phyloP scores from a whole-genome alignment of 495 filamentous ascomycete species.

The Aspergillus wentii region DNA sequence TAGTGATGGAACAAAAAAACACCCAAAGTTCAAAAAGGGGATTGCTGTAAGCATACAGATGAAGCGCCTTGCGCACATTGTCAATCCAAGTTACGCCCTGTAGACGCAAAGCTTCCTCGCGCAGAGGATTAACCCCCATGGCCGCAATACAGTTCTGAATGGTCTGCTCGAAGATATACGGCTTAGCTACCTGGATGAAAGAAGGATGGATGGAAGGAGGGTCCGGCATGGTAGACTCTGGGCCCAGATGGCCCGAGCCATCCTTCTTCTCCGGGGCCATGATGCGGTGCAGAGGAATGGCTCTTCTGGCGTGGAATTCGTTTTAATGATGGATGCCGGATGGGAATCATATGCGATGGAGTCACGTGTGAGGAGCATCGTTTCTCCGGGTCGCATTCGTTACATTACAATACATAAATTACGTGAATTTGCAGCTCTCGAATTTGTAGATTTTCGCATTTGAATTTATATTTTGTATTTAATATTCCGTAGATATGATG shows the following conservation, averaged over 20 bases:
- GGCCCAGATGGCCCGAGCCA: slow-evolving; percentile 8
- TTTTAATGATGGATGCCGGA: background rate
- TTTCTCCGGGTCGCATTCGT: slow-evolving; percentile 5
- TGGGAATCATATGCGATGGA: slow-evolving; percentile 1
- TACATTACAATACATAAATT: too few species aligned
- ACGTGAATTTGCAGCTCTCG: too few species aligned
- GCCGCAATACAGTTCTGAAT: slow-evolving; percentile 53
- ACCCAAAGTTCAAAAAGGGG: background rate
- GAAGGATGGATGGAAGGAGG: slow-evolving; percentile 59
- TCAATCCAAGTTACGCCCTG: slow-evolving; percentile 81
- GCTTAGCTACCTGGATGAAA: slow-evolving; percentile 65
- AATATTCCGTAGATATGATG: too few species aligned
- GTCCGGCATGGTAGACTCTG: slow-evolving; percentile 16
- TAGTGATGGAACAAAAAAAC: too few species aligned
- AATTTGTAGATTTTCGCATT: too few species aligned
- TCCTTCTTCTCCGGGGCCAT: slow-evolving; percentile 23
- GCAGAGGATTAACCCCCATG: slow-evolving; percentile 49
- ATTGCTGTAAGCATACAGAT: slow-evolving; percentile 49
- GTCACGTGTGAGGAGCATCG: slow-evolving; percentile 3
- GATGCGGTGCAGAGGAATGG: background rate
- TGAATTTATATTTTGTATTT: background rate
- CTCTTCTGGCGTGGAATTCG: too few species aligned
- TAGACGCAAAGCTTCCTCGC: slow-evolving; percentile 66
- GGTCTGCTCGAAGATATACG: slow-evolving; percentile 60
- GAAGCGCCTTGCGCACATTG: slow-evolving; percentile 63